Percentiles rank a stretch among this genome's conserved stretches.
Evolutionary conservation across 1,139 yeast genomes (phyloP).

Genomic region (Suhomyces panamericanus): DNA sequence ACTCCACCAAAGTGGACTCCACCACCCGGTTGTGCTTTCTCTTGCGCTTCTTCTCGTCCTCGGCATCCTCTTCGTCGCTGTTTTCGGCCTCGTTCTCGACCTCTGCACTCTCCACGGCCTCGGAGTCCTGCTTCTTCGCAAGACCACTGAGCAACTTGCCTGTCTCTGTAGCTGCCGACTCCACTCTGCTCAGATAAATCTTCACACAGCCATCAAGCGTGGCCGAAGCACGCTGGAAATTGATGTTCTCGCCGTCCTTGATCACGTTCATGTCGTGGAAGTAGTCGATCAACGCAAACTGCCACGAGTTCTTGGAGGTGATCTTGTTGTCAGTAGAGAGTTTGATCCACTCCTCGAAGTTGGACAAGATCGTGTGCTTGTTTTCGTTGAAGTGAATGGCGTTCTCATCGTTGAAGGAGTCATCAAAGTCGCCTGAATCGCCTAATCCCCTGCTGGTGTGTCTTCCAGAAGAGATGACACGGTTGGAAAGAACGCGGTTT

Average conservation of each 20-base stretch:
- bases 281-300: constrained; percentile 84
- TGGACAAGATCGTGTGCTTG: constrained; percentile 48
- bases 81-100: constrained; percentile 29
- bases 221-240: constrained; percentile 76
- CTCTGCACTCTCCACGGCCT: constrained; percentile 16
- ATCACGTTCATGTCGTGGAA: constrained; percentile 69
- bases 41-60: constrained; percentile 27
- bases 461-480: constrained; percentile 20
- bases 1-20: constrained; percentile 50
- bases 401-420: constrained; percentile 37
- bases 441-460: constrained; percentile 19
- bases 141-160: constrained; percentile 82
- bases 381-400: constrained; percentile 49
- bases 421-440: constrained; percentile 14
- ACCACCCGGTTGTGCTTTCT: constrained; percentile 42
- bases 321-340: constrained; percentile 86
- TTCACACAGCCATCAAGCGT: constrained; percentile 86
- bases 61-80: constrained; percentile 23
- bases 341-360: constrained; percentile 89
- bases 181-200: constrained; percentile 83
- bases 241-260: constrained; percentile 60
- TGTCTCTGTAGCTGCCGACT: constrained; percentile 88
- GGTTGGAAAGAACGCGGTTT: constrained; percentile 14
- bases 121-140: constrained; percentile 27
- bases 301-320: constrained; percentile 72